Evolutionary conservation across 116 monocot species (phyloP).

Genomic region (Cymodocea nodosa): DNA sequence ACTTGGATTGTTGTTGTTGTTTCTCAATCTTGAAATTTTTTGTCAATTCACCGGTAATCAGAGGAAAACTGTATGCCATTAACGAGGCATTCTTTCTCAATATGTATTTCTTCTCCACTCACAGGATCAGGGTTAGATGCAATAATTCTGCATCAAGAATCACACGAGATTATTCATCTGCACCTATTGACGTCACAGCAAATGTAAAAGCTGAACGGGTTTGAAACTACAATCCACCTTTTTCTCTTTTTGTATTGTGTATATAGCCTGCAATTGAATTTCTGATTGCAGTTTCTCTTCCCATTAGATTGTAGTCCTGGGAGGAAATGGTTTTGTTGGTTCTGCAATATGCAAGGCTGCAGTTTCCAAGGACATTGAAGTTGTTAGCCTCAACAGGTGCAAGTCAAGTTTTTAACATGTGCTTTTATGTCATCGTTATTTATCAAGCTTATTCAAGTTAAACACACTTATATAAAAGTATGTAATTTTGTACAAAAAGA

Average conservation of each 20-base stretch:
- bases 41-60: no score
- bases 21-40: no score
- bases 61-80: not conserved
- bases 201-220: slow-evolving; percentile 78
- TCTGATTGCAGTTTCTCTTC: not conserved
- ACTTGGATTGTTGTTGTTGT: no score
- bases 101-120: slow-evolving; percentile 2
- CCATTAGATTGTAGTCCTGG: slow-evolving; percentile 80
- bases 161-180: slow-evolving; percentile 28
- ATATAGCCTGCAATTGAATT: not conserved
- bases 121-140: slow-evolving; percentile 29
- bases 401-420: not conserved
- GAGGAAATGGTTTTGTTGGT: slow-evolving; percentile 95
- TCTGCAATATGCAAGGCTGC: slow-evolving; percentile 97
- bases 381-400: slow-evolving; percentile 91
- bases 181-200: slow-evolving; percentile 68
- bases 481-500: not conserved
- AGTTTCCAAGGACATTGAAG: slow-evolving; percentile 86
- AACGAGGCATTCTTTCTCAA: not conserved
- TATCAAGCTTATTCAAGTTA: not conserved
- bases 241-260: not conserved
- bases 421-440: not conserved
- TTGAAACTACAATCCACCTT: not conserved
- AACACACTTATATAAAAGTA: no score
- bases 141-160: slow-evolving; percentile 36